A percentile compares a stretch with the other conserved stretches of the same genome.
Conservation (phyloP, 1,139 yeast species). For the Geotrichum restrictum region DNA sequence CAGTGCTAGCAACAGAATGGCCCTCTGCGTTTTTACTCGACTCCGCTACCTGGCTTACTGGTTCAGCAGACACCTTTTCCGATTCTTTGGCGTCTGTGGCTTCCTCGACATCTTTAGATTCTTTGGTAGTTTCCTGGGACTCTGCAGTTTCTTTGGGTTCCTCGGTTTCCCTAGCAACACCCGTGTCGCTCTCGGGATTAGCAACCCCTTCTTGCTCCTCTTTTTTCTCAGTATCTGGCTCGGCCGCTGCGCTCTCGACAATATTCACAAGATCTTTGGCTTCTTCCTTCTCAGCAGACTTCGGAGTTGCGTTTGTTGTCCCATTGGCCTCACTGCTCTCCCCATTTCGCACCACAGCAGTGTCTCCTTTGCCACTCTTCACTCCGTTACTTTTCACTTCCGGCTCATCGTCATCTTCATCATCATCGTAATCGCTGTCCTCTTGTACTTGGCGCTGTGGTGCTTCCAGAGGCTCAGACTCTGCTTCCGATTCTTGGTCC, state of each 20-base stretch:
- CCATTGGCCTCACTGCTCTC: neutral
- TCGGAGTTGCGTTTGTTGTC: neutral
- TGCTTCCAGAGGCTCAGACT: conserved; percentile 47
- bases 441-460: conserved; percentile 76
- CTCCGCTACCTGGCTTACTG: too few relatives aligned
- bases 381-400: neutral
- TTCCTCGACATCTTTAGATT: neutral
- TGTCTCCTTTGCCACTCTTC: neutral
- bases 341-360: too few relatives aligned
- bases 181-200: conserved; percentile 8
- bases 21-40: too few relatives aligned
- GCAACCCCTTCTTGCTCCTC: neutral
- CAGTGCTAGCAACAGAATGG: too few relatives aligned
- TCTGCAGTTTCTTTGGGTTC: neutral
- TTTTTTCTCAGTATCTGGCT: neutral
- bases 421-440: conserved; percentile 70
- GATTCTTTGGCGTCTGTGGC: too few relatives aligned
- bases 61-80: too few relatives aligned
- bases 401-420: conserved; percentile 19
- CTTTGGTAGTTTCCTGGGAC: neutral
- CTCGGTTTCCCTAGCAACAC: neutral
- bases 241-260: neutral
- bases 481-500: conserved; percentile 45
- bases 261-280: neutral
- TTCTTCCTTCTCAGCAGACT: neutral